Base-by-base conservation (phyloP, 345 rosid species). In the Triadica sebifera region DNA sequence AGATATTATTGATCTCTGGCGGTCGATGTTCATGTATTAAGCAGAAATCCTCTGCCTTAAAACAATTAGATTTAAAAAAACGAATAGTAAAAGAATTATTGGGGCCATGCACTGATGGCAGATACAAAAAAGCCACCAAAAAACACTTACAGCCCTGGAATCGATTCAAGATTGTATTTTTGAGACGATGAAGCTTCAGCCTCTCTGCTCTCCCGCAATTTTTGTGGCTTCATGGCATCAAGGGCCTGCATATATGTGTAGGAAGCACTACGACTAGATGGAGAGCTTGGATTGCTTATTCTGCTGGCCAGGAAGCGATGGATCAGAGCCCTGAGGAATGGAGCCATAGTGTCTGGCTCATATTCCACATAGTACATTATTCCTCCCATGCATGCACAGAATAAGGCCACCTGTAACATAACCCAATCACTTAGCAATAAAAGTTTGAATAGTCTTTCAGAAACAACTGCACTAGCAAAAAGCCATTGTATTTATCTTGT, bases 371-470 rank as follows among this genome's bases (percentile, higher is more conserved):
- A 96, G 82, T 96, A 96, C 99, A 93, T 96, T 41, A 96, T 84
- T 83, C 97, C 99, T 82, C 99, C 99, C 96, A 96, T 96, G 82
- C 97, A 96, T 37, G 91, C 95, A 82, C 96, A 91, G 74, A 93
- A 96, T 67, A 96, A 70, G 24, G 93, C 95, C 74, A 96, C 99
- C 99, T 96, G 93, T 22, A 77, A 69, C n/a, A 62, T 52, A 19
- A 10, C 12, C 34, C 20, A 22, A 64, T 22, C 51, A 60, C n/a
- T 20, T 43, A 5, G 25, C 34, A 8, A 34, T n/a, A 19, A 2
- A 25, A 52, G 1, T 25, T 45, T 20, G 49, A 53, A 41, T 19
- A 50, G 6, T 41, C 22, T 9, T 74, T 45, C 39, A 41, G 50
- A 66, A 65, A 55, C 43, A 46, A 51, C 46, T 50, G 3, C 19